Evolutionary conservation across 163 green algal genomes (phyloP).

Genomic region (Coccomyxa subellipsoidea): DNA sequence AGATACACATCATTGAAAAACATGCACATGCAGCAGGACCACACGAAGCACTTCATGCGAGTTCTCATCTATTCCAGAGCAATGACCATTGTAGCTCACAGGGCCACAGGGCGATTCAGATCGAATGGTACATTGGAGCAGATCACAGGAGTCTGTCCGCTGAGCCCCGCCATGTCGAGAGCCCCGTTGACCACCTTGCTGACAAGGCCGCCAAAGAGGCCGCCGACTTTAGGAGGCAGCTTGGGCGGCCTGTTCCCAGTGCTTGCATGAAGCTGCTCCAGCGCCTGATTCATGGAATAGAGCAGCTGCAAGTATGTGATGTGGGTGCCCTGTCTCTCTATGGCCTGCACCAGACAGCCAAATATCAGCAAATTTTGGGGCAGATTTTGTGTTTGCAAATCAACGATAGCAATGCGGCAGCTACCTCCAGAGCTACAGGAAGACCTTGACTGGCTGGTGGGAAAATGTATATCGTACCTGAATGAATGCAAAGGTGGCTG

Average conservation of each 20-base stretch:
- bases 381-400: too few relatives aligned
- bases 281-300: slow-evolving; percentile 42
- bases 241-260: slow-evolving; percentile 6
- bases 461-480: slow-evolving; percentile 20
- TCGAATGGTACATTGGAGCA: slow-evolving; percentile 11
- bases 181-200: not conserved
- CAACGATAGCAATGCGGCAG: not conserved
- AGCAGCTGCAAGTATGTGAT: slow-evolving; percentile 49
- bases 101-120: not conserved
- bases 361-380: slow-evolving; percentile 50
- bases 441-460: not conserved
- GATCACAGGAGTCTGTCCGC: not conserved
- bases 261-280: slow-evolving; percentile 31
- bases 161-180: not conserved
- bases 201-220: not conserved
- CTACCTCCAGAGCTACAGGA: slow-evolving; percentile 12
- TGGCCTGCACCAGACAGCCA: slow-evolving; percentile 50
- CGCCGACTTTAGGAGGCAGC: not conserved
- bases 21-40: too few relatives aligned
- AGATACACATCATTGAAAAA: too few relatives aligned
- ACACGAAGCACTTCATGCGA: not conserved
- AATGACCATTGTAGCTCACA: not conserved
- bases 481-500: slow-evolving; percentile 64
- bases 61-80: not conserved
- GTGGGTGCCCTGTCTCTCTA: slow-evolving; percentile 55